Evolutionary conservation across 208 protist species (phyloP), one percentile per base, ranked within the genome.

Genomic region (Acanthamoeba quina): DNA sequence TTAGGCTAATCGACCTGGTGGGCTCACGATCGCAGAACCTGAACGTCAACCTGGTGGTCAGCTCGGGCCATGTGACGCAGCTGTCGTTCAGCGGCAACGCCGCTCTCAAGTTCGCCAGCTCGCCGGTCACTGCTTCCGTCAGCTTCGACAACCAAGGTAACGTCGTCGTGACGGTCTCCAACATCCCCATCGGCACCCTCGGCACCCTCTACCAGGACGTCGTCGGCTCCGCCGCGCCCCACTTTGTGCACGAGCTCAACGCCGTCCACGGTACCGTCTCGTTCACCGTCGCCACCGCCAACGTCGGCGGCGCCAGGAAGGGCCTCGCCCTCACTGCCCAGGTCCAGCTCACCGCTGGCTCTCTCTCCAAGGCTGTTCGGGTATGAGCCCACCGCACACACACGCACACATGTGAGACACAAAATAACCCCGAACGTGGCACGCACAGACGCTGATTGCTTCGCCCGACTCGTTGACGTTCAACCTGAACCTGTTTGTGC

Each of bases 161-260:
- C 80, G 26, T 89, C 10, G 49, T 89, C 54, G 4, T 89, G 21
- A n/a, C 54, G 15, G 80, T 89, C 10, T 34, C 49, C 49, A 89
- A 89, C 52, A 66, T 89, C 19, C 80, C 80, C 49, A 89, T 89
- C 49, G n/a, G 41, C 80, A 64, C 9, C 58, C 80, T 89, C 58
- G 52, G 11, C 80, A 31, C 19, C 37, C 78, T 89, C 21, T 89
- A 89, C 80, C 29, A 21, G n/a, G 80, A 60, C 17, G 80, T 89
- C 54, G 80, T 64, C 31, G 80, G 80, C 49, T 5, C 26, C 26
- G 37, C 9, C 21, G 9, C 80, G n/a, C 80, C 49, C 3, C 29
- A 89, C 34, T 89, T 47, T 26, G 1, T 89, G 80, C 3, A 7
- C 26, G 54, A 62, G 58, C 26, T 89, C 54, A 64, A 19, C 80